These are phyloP conservation scores for Boletus reticuloceps DNA, from an alignment of 768 basidiomycete genomes.

Conservation along the genomic window DNA sequence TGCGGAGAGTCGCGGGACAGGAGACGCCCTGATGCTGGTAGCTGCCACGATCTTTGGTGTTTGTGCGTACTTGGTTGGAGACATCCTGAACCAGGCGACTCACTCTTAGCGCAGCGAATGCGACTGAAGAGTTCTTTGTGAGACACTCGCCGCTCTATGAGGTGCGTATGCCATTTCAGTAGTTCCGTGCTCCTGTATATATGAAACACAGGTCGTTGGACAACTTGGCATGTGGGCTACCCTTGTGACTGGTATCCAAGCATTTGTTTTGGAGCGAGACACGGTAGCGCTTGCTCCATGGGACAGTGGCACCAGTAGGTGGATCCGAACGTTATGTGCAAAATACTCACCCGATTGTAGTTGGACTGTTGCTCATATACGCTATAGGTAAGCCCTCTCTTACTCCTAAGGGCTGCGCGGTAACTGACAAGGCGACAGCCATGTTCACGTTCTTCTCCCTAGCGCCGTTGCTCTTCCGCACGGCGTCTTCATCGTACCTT, in stretches of 20 bases:
- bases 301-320: constrained; percentile 65
- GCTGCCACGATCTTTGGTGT: constrained; percentile 86
- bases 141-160: constrained; percentile 79
- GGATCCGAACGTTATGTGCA: constrained; percentile 20
- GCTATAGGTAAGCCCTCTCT: constrained; percentile 32
- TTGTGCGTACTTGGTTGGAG: constrained; percentile 44
- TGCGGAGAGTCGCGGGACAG: constrained; percentile 62
- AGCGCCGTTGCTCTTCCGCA: constrained; percentile 77
- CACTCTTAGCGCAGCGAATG: constrained; percentile 57
- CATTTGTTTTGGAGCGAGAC: constrained; percentile 67
- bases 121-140: constrained; percentile 87
- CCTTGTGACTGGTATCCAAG: constrained; percentile 73
- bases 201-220: constrained; percentile 58
- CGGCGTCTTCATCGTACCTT: constrained; percentile 82
- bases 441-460: constrained; percentile 82
- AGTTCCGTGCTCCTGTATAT: background rate
- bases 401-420: background rate
- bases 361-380: constrained; percentile 48
- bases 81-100: background rate
- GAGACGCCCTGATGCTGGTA: constrained; percentile 81
- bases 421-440: constrained; percentile 36
- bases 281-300: constrained; percentile 61
- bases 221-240: constrained; percentile 84
- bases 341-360: constrained; percentile 36
- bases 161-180: constrained; percentile 27